Percentiles rank a stretch among this genome's conserved stretches.
Evolutionary conservation across 148 eudicot genomes (phyloP).

Genomic region (Camellia lanceoleosa): DNA sequence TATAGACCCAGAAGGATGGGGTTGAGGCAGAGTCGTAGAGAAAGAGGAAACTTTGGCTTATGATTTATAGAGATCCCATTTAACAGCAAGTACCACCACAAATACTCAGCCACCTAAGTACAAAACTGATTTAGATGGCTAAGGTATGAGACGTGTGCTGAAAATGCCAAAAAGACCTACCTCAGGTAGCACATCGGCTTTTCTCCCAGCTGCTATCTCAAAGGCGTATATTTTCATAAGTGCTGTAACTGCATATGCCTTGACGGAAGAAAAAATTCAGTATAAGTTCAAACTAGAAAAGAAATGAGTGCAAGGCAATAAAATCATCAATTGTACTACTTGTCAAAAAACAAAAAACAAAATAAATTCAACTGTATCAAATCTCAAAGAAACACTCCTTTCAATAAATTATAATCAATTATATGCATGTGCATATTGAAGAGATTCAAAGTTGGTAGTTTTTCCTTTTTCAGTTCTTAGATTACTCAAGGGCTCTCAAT

Average conservation of each 20-base stretch:
- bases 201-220: conserved; percentile 83
- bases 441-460: neutral
- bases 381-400: neutral
- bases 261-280: conserved; percentile 22
- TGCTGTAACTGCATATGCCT: conserved; percentile 94
- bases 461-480: neutral
- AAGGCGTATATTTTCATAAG: conserved; percentile 86
- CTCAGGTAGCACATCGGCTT: conserved; percentile 89
- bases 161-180: conserved; percentile 29
- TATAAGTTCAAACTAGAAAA: neutral
- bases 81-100: neutral
- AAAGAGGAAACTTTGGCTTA: neutral
- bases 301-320: neutral
- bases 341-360: too few relatives aligned
- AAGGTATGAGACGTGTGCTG: neutral
- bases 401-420: neutral
- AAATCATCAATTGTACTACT: neutral
- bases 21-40: neutral
- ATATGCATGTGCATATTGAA: neutral
- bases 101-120: neutral
- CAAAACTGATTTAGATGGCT: neutral
- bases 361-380: neutral
- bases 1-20: neutral
- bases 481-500: neutral
- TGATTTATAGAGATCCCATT: neutral